Evolutionary conservation across 2,329 filamentous ascomycete species (phyloP), one percentile per base, ranked within the genome.

Genomic region (Nemania diffusa): DNA sequence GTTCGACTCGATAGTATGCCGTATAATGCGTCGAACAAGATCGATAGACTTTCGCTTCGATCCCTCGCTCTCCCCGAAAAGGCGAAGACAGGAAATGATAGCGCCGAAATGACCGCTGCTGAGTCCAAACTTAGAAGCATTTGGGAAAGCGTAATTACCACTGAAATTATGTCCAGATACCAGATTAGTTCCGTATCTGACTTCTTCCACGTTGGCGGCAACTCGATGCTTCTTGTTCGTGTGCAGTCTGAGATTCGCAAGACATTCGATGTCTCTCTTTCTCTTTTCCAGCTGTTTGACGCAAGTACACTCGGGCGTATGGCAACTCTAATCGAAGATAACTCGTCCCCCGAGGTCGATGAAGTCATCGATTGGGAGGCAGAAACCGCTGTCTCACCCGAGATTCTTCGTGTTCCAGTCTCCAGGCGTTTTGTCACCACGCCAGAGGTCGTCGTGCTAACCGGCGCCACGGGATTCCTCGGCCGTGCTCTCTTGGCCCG

Each of bases 381-480:
- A 2, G 81, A 84, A 66, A 82, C 77, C 11, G n/a, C 42, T 11
- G n/a, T 64, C 11, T 26, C 57, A 17, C 20, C 56, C 5, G 5
- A 5, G 13, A 24, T 61, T 9, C 24, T 48, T 13, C 13, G 40
- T 20, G 37, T 57, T 15, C 42, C 64, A 8, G 57, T 57, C 2
- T 27, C 15, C 1, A 50, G 24, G 32, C 46, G 20, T 32, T 62
- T 59, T 29, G 56, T 56, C 15, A 34, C 44, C 6, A 62, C 24
- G 13, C 48, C 62, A 11, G 32, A 62, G 55, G 64, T 77, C 17
- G 68, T 82, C 2, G 61, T 83, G 2, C 42, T 78, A 1, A 84
- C 81, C 0, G 82, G 82, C 1, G 74, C 78, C 1, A 79, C 79
- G 1, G 81, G 80, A 0, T 83, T 81, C 57, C 72, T 86, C 1